These are phyloP conservation scores for Typha latifolia DNA, from an alignment of 176 grass and related monocot species.

Conservation along the genomic window DNA sequence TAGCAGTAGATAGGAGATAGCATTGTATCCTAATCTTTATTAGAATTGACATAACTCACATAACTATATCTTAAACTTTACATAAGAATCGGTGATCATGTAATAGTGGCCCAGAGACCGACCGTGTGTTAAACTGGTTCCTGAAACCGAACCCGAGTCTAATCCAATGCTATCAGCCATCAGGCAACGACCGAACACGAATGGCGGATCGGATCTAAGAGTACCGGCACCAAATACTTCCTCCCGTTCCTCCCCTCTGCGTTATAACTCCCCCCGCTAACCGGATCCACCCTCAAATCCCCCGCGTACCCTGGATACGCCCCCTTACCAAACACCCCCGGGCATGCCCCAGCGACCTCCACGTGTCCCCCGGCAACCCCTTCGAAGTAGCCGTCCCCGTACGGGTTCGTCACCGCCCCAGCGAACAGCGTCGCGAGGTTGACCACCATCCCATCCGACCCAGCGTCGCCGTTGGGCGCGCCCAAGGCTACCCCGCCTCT, in stretches of 20 bases:
- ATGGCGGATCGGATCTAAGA: slow-evolving; percentile 45
- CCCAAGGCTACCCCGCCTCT: slow-evolving; percentile 23
- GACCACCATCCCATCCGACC: slow-evolving; percentile 63
- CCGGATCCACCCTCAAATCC: slow-evolving; percentile 33
- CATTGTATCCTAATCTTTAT: too few species aligned
- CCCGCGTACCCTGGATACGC: slow-evolving; percentile 61
- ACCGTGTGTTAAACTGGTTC: too few species aligned
- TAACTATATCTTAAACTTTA: too few species aligned
- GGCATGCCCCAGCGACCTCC: slow-evolving; percentile 54
- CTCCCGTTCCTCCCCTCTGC: slow-evolving; percentile 66
- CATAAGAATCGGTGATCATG: too few species aligned
- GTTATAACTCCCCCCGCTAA: slow-evolving; percentile 63
- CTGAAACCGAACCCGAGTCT: neutral
- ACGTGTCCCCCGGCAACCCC: slow-evolving; percentile 42
- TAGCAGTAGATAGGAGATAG: too few species aligned
- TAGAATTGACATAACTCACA: too few species aligned
- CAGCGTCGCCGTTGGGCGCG: slow-evolving; percentile 59
- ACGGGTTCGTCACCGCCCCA: slow-evolving; percentile 69
- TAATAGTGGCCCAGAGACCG: too few species aligned
- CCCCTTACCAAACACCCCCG: slow-evolving; percentile 41
- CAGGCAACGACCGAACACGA: slow-evolving; percentile 41
- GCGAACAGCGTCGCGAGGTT: slow-evolving; percentile 74
- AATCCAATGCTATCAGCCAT: neutral
- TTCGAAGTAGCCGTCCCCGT: slow-evolving; percentile 62
- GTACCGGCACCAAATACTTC: slow-evolving; percentile 78